These are phyloP conservation scores for Macrocybe gigantea DNA, from an alignment of 768 basidiomycete species.

Conservation along the genomic window DNA sequence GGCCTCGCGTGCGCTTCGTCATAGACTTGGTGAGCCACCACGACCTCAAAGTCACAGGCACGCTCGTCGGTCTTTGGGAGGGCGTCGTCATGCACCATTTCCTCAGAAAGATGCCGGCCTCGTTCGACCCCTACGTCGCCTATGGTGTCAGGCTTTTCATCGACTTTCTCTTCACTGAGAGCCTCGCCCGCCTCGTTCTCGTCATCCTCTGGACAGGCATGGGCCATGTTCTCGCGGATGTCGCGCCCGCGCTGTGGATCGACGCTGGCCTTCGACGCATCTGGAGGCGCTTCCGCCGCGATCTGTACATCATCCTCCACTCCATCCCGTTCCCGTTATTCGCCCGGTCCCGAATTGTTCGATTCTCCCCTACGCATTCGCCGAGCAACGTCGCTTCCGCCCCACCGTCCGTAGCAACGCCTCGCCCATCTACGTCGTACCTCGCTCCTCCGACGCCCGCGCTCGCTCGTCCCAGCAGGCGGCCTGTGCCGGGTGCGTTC, in stretches of 20 bases:
- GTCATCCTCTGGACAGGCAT: constrained; percentile 48
- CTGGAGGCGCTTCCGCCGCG: constrained; percentile 30
- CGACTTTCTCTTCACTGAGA: constrained; percentile 62
- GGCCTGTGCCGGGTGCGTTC: background rate
- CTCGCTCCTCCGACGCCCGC: background rate
- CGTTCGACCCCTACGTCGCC: constrained; percentile 65
- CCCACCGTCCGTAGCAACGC: no score
- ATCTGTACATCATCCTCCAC: constrained; percentile 9
- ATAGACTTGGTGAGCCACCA: constrained; percentile 46
- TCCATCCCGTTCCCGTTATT: background rate
- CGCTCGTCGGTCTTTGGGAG: constrained; percentile 49
- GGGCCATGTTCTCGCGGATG: constrained; percentile 47
- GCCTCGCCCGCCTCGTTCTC: constrained; percentile 27
- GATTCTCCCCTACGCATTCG: background rate
- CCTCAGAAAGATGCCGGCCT: constrained; percentile 51
- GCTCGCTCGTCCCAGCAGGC: background rate
- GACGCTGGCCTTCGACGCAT: constrained; percentile 32
- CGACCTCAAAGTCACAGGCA: constrained; percentile 49
- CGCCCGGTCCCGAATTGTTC: background rate
- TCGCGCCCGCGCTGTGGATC: constrained; percentile 39
- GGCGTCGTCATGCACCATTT: constrained; percentile 65
- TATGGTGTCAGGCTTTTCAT: constrained; percentile 65
- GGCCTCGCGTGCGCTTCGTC: constrained; percentile 64
- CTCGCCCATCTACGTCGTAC: no score
- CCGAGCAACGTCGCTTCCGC: background rate